These are phyloP conservation scores for Apiospora malaysiana DNA, from an alignment of 2,329 filamentous ascomycete species.

Conservation along the genomic window DNA sequence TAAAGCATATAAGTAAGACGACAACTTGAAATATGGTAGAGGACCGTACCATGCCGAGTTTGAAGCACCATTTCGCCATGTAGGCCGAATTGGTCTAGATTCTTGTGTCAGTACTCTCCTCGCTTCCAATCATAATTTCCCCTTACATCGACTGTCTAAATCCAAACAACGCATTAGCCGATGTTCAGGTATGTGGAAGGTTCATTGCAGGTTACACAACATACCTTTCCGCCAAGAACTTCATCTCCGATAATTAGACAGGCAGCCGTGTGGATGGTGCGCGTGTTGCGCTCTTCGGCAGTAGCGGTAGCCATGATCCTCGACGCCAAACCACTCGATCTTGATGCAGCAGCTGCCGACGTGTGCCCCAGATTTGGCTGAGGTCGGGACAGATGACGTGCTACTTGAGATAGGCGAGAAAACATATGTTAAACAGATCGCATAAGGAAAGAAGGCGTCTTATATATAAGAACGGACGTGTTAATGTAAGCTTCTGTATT, in stretches of 20 bases:
- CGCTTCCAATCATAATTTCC: not conserved
- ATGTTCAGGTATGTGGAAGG: not conserved
- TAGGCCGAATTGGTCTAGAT: slow-evolving; percentile 67
- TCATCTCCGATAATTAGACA: slow-evolving; percentile 98
- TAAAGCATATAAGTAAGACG: slow-evolving; percentile 27
- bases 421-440: slow-evolving; percentile 63
- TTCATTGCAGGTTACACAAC: slow-evolving; percentile 28
- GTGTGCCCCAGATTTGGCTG: slow-evolving; percentile 61
- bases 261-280: slow-evolving; percentile 85
- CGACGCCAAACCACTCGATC: slow-evolving; percentile 34
- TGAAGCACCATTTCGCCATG: slow-evolving; percentile 70
- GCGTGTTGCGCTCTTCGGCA: slow-evolving; percentile 61
- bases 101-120: not conserved
- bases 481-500: not conserved
- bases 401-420: slow-evolving; percentile 73
- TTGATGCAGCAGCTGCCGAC: slow-evolving; percentile 44
- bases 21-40: too few species aligned
- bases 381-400: slow-evolving; percentile 72
- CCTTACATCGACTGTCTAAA: slow-evolving; percentile 43
- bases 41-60: slow-evolving; percentile 66
- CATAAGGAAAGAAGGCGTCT: not conserved
- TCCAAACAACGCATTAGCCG: not conserved
- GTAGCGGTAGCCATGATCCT: slow-evolving; percentile 56
- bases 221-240: slow-evolving; percentile 90
- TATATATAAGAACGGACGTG: not conserved